These are phyloP conservation scores for Oryza punctata DNA, from an alignment of 176 grass and related monocot genomes.

Conservation along the genomic window DNA sequence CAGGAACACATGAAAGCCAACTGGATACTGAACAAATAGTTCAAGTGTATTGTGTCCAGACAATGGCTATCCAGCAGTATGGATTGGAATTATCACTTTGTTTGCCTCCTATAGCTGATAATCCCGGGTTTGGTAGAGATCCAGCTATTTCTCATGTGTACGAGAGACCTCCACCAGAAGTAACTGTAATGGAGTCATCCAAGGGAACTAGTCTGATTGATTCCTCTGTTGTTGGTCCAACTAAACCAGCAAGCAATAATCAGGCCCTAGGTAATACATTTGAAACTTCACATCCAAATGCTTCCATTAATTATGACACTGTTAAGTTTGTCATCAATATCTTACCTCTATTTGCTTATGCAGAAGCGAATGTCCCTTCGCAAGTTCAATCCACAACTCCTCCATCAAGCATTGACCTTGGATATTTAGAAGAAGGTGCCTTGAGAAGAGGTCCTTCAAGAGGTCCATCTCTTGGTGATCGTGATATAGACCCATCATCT, in stretches of 20 bases:
- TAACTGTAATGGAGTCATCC: conserved; percentile 35
- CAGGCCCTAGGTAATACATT: conserved; percentile 30
- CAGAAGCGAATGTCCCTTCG: conserved; percentile 48
- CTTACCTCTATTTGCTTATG: conserved; percentile 41
- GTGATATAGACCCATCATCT: conserved; percentile 50
- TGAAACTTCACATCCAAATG: conserved; percentile 25
- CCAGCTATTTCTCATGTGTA: conserved; percentile 47
- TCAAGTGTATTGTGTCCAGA: conserved; percentile 95
- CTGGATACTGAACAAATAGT: conserved; percentile 73
- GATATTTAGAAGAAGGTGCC: conserved; percentile 40
- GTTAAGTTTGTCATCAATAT: conserved; percentile 42
- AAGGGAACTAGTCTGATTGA: conserved; percentile 25
- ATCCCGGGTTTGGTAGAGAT: conserved; percentile 53
- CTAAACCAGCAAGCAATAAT: conserved; percentile 39
- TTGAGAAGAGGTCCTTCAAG: conserved; percentile 55
- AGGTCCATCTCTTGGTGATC: conserved; percentile 46
- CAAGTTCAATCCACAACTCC: conserved; percentile 38
- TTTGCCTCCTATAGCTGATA: conserved; percentile 62
- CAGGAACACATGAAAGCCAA: conserved; percentile 58
- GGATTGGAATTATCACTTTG: conserved; percentile 85
- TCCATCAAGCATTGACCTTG: conserved; percentile 45
- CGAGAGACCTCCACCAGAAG: conserved; percentile 42
- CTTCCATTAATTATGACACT: conserved; percentile 36
- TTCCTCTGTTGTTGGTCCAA: conserved; percentile 28
- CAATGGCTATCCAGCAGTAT: conserved; percentile 96